Conservation (phyloP, 371 early-diverging fungal species). For the Syncephalastrum racemosum region DNA sequence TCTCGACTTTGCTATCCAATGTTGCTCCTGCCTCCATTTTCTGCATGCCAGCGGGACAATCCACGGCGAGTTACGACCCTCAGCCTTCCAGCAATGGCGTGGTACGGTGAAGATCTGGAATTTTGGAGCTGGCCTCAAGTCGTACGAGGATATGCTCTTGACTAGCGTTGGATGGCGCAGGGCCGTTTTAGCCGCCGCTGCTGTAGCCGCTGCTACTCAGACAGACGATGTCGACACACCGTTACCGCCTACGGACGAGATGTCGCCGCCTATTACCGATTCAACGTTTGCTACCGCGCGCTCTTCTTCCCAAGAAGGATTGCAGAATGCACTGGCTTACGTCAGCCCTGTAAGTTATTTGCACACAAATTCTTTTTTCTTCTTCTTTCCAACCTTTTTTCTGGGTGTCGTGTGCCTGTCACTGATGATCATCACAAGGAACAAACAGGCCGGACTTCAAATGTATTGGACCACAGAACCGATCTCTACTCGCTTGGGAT, state of each 20-base stretch:
- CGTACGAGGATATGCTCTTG: slow-evolving; percentile 40
- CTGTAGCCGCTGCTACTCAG: not conserved
- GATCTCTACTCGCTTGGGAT: slow-evolving; percentile 58
- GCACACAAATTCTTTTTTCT: not conserved
- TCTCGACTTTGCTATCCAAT: slow-evolving; percentile 34
- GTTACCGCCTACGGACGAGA: too few relatives aligned
- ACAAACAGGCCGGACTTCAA: slow-evolving; percentile 60
- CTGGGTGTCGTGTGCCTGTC: not conserved
- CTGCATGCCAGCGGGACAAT: slow-evolving; percentile 40
- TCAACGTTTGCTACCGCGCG: too few relatives aligned
- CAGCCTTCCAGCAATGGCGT: slow-evolving; percentile 28
- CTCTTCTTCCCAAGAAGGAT: slow-evolving; percentile 16
- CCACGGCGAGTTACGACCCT: slow-evolving; percentile 42
- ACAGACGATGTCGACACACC: too few relatives aligned
- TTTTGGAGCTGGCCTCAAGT: slow-evolving; percentile 37
- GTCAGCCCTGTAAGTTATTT: slow-evolving; percentile 32
- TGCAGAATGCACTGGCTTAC: slow-evolving; percentile 35
- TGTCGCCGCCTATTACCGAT: too few relatives aligned
- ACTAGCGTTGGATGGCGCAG: slow-evolving; percentile 38
- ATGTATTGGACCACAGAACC: slow-evolving; percentile 55
- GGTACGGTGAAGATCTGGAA: slow-evolving; percentile 34
- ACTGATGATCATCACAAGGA: slow-evolving; percentile 22
- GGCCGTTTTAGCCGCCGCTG: slow-evolving; percentile 17
- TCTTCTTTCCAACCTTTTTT: too few relatives aligned
- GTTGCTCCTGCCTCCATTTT: slow-evolving; percentile 42